These are phyloP conservation scores for Ceratocystis ficicola DNA, from an alignment of 2,329 filamentous ascomycete species.

Conservation along the genomic window DNA sequence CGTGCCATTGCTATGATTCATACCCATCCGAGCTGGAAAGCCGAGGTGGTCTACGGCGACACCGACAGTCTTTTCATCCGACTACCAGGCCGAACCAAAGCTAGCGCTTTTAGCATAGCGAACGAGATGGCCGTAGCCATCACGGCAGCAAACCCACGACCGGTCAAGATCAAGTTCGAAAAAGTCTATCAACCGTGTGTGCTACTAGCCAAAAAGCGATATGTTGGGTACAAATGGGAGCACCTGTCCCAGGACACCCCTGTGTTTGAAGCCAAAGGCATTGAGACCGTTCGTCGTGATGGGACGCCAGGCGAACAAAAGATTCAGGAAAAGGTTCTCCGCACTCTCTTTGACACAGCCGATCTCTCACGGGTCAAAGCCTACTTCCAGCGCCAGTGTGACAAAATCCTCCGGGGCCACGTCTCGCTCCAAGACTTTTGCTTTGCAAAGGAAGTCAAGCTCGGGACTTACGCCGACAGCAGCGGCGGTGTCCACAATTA, in stretches of 20 bases:
- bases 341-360: conserved; percentile 76
- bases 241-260: conserved; percentile 59
- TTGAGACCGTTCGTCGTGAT: conserved; percentile 90
- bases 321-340: conserved; percentile 85
- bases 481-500: conserved; percentile 31
- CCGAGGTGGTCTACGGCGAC: conserved; percentile 95
- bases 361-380: conserved; percentile 79
- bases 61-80: conserved; percentile 92
- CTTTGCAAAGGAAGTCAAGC: conserved; percentile 81
- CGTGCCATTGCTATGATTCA: conserved; percentile 89
- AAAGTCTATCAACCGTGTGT: conserved; percentile 97
- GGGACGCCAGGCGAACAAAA: conserved; percentile 93
- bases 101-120: conserved; percentile 84
- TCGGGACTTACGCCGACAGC: conserved; percentile 57
- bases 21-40: conserved; percentile 73
- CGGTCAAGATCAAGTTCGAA: conserved; percentile 93
- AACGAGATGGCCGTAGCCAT: conserved; percentile 81
- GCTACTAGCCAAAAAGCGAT: conserved; percentile 89
- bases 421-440: conserved; percentile 93
- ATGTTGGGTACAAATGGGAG: conserved; percentile 97
- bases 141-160: conserved; percentile 78
- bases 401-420: conserved; percentile 79
- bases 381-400: conserved; percentile 83
- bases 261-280: conserved; percentile 95
- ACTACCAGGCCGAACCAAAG: conserved; percentile 72